phyloP scores from a whole-genome alignment of 164 flowering plant species.

The Aristolochia californica region DNA sequence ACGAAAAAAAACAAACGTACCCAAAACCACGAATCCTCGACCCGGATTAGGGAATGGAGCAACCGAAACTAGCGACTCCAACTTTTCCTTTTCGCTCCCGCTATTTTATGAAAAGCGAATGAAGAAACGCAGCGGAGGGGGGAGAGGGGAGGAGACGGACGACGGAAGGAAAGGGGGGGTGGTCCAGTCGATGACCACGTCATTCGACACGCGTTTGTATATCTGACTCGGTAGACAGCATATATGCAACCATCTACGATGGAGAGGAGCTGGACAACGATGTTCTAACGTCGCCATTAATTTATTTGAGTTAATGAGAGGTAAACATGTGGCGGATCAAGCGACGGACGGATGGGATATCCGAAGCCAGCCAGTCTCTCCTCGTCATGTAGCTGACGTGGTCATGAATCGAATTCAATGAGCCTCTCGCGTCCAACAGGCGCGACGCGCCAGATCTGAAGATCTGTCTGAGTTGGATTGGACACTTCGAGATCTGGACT shows the following conservation, averaged over 20 bases:
- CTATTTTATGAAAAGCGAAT: too few species aligned
- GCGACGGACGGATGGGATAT: not conserved
- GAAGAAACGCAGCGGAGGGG: not conserved
- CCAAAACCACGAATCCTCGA: not conserved
- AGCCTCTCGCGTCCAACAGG: conserved; percentile 5
- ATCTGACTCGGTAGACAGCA: conserved; percentile 7
- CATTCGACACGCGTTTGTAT: conserved; percentile 66
- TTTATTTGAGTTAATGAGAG: conserved; percentile 8
- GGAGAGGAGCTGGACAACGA: conserved; percentile 44
- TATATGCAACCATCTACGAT: conserved; percentile 17
- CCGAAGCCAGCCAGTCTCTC: conserved; percentile 6
- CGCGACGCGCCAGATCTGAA: not conserved
- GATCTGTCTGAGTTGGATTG: not conserved
- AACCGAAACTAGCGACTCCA: not conserved
- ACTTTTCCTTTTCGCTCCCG: too few species aligned
- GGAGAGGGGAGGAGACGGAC: not conserved
- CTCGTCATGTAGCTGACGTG: conserved; percentile 9
- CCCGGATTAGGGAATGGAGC: not conserved
- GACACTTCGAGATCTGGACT: not conserved
- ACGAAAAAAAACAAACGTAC: not conserved
- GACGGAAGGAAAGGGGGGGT: conserved; percentile 6
- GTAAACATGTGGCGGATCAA: not conserved
- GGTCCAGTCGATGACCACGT: conserved; percentile 39
- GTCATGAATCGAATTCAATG: not conserved
- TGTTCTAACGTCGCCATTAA: conserved; percentile 19